Base-by-base conservation (phyloP, 169 alveolate species). In the Cryptosporidium tyzzeri region DNA sequence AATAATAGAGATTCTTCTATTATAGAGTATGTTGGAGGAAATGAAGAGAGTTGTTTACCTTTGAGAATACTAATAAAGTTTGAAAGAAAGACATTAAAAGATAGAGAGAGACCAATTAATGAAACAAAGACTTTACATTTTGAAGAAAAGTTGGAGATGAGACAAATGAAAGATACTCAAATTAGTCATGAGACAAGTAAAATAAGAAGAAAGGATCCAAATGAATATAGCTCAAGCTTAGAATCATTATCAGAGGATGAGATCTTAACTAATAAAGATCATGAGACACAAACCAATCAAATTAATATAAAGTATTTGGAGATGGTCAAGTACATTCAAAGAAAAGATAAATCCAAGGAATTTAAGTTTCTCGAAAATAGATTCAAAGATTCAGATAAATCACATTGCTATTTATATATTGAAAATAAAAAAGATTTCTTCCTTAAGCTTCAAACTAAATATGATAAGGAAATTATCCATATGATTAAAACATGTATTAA, bases 1-100 rank as follows among this genome's bases (percentile, higher is more conserved):
- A 80, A 80, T 31, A 80, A 80, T 41, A 61, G 14, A 21, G 75
- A 61, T 26, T 62, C 55, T 1, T 80, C 87, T 59, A 80, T 80
- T 26, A 48, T 65, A n/a, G 89, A 80, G 70, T 80, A 62, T 39
- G 26, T 80, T 18, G 89, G 89, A n/a, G 89, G 89, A 0, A 80
- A 67, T 50, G 89, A 80, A 39, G 75, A 59, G 8, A 80, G 80
- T 26, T 62, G 73, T 67, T 29, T 80, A 21, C 89, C 89, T 41
- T 80, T 80, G 23, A 80, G 89, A 39, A 14, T 80, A 26, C 12
- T 80, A 26, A 65, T 80, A 8, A 80, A 65, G 39, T 80, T 80
- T 37, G 89, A 80, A 18, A 80, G 75, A 12, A 80, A 80, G n/a
- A 29, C 33, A 10, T 44, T 65, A 18, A 73, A 35, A 21, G 37